Base-by-base conservation (phyloP, 257 asterid genomes). In the Henckelia pumila region DNA sequence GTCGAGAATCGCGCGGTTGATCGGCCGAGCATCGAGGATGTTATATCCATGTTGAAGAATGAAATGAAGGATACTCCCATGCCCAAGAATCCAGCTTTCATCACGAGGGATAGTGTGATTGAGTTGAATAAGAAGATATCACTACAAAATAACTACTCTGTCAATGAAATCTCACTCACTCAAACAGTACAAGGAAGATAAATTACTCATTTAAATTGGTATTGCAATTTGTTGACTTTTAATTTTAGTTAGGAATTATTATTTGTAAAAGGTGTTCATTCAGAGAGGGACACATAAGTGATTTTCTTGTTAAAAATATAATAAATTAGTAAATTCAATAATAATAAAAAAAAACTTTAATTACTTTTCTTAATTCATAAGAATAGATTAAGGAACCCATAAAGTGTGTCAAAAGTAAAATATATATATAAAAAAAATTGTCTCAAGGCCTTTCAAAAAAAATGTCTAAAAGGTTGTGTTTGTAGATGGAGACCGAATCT, bases 1-100 rank as follows among this genome's bases (percentile, higher is more conserved):
- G 86, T 87, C 6, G 86, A 84, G 75, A 82, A 83, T 67, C 63
- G 61, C 6, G 81, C 85, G 37, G 67, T 11, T 17, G 81, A 82
- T 63, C 81, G 89, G 19, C 92, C 95, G 53, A 77, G 67, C 8
- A 80, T 71, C 37, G 75, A 80, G 37, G 84, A 82, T 53, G 87
- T 79, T 66, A 49, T 84, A 49, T 74, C 72, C n/a, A 79, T 83
- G 90, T 68, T 88, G 1, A 78, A 59, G 56, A 80, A 79, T 23
- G 86, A 74, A 61, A 68, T 49, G n/a, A 60, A 72, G 52, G 7
- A 60, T 64, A n/a, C 85, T 66, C 77, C 63, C 4, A 33, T 28
- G 67, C 85, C 88, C 3, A 82, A 76, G 28, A 63, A 66, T 33
- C 90, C 88, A 33, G 71, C 85, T 59, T 85, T 72, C 61, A 71